Conservation (phyloP, 2,329 filamentous ascomycete species). For the Hypoxylon sp. region DNA sequence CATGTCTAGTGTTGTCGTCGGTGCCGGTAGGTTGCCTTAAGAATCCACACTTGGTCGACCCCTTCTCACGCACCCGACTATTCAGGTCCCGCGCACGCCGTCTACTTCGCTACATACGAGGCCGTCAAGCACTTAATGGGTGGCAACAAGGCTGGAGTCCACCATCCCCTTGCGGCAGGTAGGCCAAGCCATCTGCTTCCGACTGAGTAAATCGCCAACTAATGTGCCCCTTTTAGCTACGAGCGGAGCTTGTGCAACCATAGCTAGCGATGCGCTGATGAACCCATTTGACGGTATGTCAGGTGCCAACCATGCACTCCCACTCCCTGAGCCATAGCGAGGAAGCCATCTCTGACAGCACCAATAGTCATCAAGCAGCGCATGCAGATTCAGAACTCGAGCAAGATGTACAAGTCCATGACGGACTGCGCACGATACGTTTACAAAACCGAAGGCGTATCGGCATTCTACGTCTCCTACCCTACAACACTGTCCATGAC, state of each 20-base stretch:
- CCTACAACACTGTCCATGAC: conserved; percentile 98
- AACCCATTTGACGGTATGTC: conserved; percentile 94
- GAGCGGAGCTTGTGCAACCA: conserved; percentile 93
- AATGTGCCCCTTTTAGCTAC: conserved; percentile 65
- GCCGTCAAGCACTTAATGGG: conserved; percentile 95
- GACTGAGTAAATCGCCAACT: conserved; percentile 15
- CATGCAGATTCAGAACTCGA: conserved; percentile 98
- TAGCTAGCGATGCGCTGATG: conserved; percentile 98
- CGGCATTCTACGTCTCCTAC: conserved; percentile 97
- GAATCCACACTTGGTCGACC: conserved; percentile 28
- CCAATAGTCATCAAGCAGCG: conserved; percentile 93
- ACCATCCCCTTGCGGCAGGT: conserved; percentile 95
- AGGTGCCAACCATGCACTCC: neutral
- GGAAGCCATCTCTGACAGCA: conserved; percentile 3
- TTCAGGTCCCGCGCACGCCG: conserved; percentile 90
- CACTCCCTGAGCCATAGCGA: neutral
- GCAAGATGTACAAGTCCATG: conserved; percentile 83
- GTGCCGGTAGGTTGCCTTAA: conserved; percentile 73
- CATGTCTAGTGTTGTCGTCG: conserved; percentile 93
- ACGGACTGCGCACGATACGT: conserved; percentile 86
- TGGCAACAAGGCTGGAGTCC: conserved; percentile 84
- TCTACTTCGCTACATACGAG: conserved; percentile 99
- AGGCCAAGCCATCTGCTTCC: conserved; percentile 44
- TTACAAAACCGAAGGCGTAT: conserved; percentile 85
- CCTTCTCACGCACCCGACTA: conserved; percentile 15